Evolutionary conservation across 2,329 filamentous ascomycete species (phyloP), one percentile per base, ranked within the genome.

Genomic region (Fusarium palustre): DNA sequence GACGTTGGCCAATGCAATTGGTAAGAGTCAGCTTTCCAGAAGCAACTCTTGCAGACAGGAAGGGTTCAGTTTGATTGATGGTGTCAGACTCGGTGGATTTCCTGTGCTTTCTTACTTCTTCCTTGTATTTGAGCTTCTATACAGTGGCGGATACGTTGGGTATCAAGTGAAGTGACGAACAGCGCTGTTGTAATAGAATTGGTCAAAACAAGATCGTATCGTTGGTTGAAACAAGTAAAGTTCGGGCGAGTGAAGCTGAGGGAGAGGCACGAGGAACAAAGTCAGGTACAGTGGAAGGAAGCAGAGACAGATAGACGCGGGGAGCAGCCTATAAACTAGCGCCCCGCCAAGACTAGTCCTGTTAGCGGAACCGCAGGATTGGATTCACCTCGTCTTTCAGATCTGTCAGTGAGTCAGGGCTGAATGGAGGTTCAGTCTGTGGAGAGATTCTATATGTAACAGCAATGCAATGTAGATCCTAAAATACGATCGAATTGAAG

Each of bases 221-320:
- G 42, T 20, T 59, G 18, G 36, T 57, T 57, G 47, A 39, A 65
- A 54, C 36, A 60, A 60, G 24, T 48, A 16, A 60, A 50, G 11
- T 53, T 13, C 11, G 12, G 22, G 38, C 30, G 5, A 18, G 5
- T 18, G 59, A 55, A 49, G 59, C 45, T 36, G 33, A 57, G 48
- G 47, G 38, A 68, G 34, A 60, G 43, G 45, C 30, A 38, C 52
- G 61, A 54, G 60, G 59, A 64, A 59, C 58, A 65, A 49, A 61
- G 34, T 39, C 34, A 41, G n/a, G 48, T 52, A 39, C 24, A 36
- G 34, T 41, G 47, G 47, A 38, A 50, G 31, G 47, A 38, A 8
- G 62, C 67, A 60, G 71, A 69, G 70, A 72, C 61, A 30, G 28
- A 30, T 30, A 74, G 70, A 75, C 69, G 72, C 64, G 73, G 73